Evolutionary conservation across 2,329 filamentous ascomycete species (phyloP).

Genomic region (Fusarium armeniacum): DNA sequence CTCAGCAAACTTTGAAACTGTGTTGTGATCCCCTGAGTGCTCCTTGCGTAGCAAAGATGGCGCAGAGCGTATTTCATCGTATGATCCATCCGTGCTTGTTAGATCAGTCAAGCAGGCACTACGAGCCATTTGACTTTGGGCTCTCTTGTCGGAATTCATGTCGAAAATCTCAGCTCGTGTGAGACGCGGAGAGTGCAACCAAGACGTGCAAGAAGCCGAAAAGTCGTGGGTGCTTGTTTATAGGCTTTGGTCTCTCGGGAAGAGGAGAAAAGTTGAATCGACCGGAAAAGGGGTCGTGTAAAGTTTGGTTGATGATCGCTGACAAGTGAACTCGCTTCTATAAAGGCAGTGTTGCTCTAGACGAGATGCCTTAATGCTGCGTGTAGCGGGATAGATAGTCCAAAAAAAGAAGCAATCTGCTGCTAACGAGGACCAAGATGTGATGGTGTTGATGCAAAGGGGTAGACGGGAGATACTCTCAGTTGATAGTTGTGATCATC

Average conservation of each 20-base stretch:
- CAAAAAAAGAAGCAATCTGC: constrained; percentile 45
- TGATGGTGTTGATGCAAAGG: constrained; percentile 31
- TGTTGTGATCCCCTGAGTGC: constrained; percentile 37
- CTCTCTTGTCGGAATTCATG: constrained; percentile 32
- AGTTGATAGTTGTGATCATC: not conserved
- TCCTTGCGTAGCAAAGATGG: constrained; percentile 24
- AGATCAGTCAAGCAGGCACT: constrained; percentile 11
- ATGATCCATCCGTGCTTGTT: constrained; percentile 23
- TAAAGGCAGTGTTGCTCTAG: constrained; percentile 36
- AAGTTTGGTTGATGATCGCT: constrained; percentile 30
- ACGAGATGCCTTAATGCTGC: constrained; percentile 48
- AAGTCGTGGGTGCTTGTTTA: not conserved
- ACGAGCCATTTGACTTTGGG: constrained; percentile 18
- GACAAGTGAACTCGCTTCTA: constrained; percentile 30
- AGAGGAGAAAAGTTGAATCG: not conserved
- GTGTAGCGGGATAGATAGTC: constrained; percentile 48
- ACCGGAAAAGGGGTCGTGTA: not conserved
- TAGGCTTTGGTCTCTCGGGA: not conserved
- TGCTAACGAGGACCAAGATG: constrained; percentile 37
- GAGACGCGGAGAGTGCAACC: not conserved
- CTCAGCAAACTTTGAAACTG: constrained; percentile 47
- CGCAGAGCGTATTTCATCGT: constrained; percentile 28
- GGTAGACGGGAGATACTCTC: not conserved
- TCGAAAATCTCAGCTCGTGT: not conserved
- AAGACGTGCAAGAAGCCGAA: not conserved